Evolutionary conservation across 202 grass and related monocot genomes (phyloP).

Genomic region (Panicum hallii): DNA sequence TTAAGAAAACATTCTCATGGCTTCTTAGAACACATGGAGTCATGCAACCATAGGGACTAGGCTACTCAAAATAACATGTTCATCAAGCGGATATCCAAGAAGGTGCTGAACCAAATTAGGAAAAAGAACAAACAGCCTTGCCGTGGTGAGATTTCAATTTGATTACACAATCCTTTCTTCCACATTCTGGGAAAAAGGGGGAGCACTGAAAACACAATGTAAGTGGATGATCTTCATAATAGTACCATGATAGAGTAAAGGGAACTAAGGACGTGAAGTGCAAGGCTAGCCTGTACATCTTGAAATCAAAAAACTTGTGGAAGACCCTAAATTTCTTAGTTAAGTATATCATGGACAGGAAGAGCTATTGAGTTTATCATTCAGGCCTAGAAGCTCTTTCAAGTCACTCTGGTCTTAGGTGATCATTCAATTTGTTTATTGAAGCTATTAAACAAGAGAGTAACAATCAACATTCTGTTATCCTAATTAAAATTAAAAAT

Average conservation of each 20-base stretch:
- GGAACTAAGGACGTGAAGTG: not conserved
- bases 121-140: not conserved
- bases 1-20: not conserved
- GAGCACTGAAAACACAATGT: not conserved
- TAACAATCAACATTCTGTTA: not conserved
- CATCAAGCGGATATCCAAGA: not conserved
- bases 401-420: constrained; percentile 24
- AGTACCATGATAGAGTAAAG: constrained; percentile 18
- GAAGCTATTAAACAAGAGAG: not conserved
- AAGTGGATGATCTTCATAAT: constrained; percentile 1
- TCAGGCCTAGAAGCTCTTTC: not conserved
- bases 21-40: not conserved
- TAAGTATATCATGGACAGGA: constrained; percentile 1
- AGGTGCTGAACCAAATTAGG: not conserved
- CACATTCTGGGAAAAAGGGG: not conserved
- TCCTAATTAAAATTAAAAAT: not conserved
- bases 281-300: constrained; percentile 19
- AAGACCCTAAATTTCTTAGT: not conserved
- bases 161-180: not conserved
- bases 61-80: not conserved
- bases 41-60: not conserved
- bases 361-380: constrained; percentile 10
- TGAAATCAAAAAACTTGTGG: constrained; percentile 4
- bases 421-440: not conserved
- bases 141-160: not conserved